Conservation (phyloP, 441 rosid genomes). For the Croton setiger region DNA sequence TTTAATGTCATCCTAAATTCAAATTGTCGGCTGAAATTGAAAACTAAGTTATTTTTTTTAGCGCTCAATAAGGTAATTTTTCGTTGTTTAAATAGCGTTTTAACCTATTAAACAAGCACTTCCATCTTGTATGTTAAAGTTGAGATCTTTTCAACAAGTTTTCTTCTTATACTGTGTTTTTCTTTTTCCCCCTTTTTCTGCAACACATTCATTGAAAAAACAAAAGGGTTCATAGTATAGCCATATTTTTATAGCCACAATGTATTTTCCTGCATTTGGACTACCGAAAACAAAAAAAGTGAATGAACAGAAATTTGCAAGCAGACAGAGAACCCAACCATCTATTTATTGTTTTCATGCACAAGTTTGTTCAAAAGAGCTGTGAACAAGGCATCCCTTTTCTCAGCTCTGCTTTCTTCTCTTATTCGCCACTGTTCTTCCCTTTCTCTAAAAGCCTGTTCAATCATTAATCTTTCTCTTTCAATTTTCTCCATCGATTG, state of each 20-base stretch:
- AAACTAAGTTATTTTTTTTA: too few species aligned
- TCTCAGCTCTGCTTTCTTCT: constrained; percentile 53
- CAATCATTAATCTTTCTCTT: constrained; percentile 46
- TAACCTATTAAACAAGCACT: too few species aligned
- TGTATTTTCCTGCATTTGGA: background rate
- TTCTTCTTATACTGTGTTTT: background rate
- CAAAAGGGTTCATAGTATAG: background rate
- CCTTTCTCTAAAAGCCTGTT: constrained; percentile 51
- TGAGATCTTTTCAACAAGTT: background rate
- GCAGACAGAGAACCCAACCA: background rate
- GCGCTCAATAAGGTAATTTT: too few species aligned
- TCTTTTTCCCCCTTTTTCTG: background rate
- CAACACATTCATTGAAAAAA: background rate
- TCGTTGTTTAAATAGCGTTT: too few species aligned
- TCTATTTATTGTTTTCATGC: constrained; percentile 21
- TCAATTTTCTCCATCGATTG: constrained; percentile 48
- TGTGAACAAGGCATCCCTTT: constrained; percentile 47
- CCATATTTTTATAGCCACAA: background rate
- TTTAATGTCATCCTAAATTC: too few species aligned
- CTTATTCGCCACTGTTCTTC: constrained; percentile 49
- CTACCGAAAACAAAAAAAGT: background rate
- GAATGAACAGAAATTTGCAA: background rate
- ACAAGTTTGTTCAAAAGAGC: constrained; percentile 43
- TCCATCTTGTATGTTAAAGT: background rate
- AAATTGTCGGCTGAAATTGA: too few species aligned